Base-by-base conservation (phyloP, 139 green algal species). In the Choricystis sp. region DNA sequence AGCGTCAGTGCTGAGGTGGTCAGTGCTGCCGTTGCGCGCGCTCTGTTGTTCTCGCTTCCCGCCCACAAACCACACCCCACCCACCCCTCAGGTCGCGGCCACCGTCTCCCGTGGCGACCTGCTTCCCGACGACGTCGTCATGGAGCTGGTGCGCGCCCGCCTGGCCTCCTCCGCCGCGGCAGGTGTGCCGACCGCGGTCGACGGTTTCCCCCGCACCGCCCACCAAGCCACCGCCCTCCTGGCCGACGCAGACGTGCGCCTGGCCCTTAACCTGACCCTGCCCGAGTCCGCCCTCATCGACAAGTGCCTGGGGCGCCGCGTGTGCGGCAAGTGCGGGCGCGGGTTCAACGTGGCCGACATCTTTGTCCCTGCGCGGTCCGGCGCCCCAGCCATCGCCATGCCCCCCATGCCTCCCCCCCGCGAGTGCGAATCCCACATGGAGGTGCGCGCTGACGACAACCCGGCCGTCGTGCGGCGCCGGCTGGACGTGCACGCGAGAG, bases 301-400 rank as follows among this genome's bases (percentile, higher is more conserved):
- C 29, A 98, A 98, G 70, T 95, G 88, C 75, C 68, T 92, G 62
- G 88, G 86, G 0, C 74, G 92, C 3, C 77, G 90, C 1, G 72
- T 92, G n/a, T 98, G 92, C 77, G 66, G 28, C 1, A 75, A 95
- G 62, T 98, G 92, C 73, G 85, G 87, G 29, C 86, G 86, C 67
- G 89, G 87, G 74, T 98, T 85, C 82, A 98, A 98, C 78, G 65
- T 98, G 0, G 92, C 92, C 23, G 76, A 97, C 75, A 98, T 98
- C 66, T 72, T 90, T 65, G 71, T 92, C 49, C 74, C 81, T 3
- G 80, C 85, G 26, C 57, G 26, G 5, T 28, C 56, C 22, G 74
- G 69, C 31, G 40, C 58, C 27, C 79, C 83, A 3, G 82, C 79
- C n/a, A 94, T 97, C 26, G 28, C 89, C 3, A 96, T 97, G 89